Evolutionary conservation across 192 early-diverging fungal genomes (phyloP).

Genomic region (Borealophlyctis nickersoniae): DNA sequence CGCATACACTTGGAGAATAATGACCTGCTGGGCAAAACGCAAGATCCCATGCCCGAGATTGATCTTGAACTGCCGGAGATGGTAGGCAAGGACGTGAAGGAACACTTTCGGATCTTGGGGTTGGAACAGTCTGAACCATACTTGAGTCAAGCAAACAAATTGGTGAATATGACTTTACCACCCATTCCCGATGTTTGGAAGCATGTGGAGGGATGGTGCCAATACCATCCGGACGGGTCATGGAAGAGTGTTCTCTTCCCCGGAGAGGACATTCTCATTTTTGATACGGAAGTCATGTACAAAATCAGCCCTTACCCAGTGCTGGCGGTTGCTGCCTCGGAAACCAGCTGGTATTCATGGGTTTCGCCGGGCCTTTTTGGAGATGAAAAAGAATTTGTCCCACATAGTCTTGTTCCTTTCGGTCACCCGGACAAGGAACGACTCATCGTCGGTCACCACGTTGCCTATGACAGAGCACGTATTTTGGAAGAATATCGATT

Average conservation of each 20-base stretch:
- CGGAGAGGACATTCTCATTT: conserved; percentile 66
- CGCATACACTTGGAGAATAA: conserved; percentile 46
- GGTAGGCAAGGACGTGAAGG: conserved; percentile 56
- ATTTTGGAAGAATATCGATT: conserved; percentile 81
- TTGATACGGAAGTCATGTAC: conserved; percentile 82
- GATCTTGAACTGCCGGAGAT: conserved; percentile 54
- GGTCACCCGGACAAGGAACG: conserved; percentile 42
- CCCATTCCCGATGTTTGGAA: conserved; percentile 52
- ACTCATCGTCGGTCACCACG: conserved; percentile 85
- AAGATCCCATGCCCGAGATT: conserved; percentile 38
- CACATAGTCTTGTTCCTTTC: conserved; percentile 65
- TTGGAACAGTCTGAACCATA: conserved; percentile 58
- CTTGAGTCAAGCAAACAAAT: conserved; percentile 46
- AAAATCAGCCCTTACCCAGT: conserved; percentile 69
- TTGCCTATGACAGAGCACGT: conserved; percentile 86
- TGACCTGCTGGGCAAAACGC: conserved; percentile 52
- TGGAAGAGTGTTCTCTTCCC: conserved; percentile 27
- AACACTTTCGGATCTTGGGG: conserved; percentile 78
- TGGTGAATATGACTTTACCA: conserved; percentile 29
- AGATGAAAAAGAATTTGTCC: conserved; percentile 7
- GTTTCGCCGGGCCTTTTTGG: conserved; percentile 74
- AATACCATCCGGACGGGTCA: conserved; percentile 57
- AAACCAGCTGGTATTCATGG: conserved; percentile 87
- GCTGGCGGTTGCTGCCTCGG: conserved; percentile 75
- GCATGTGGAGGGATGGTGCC: conserved; percentile 72